phyloP scores from a whole-genome alignment of 2,329 filamentous ascomycete species.

The Ustilaginoidea virens region DNA sequence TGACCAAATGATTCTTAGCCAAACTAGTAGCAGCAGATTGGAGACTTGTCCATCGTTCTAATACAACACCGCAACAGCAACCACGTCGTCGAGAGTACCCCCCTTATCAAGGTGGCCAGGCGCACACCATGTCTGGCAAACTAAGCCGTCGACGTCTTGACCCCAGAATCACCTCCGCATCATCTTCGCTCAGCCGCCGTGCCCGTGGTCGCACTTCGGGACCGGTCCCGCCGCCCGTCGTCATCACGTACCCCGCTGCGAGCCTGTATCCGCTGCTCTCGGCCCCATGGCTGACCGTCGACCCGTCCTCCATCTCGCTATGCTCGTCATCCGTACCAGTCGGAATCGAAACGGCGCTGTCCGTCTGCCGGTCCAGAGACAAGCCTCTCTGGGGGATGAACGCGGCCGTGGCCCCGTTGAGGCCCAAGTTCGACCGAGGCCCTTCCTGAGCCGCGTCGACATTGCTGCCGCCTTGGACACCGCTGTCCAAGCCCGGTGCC shows the following conservation, averaged over 20 bases:
- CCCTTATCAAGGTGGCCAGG: not conserved
- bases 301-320: not conserved
- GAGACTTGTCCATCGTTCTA: too few species aligned
- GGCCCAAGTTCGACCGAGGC: too few species aligned
- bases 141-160: slow-evolving; percentile 1
- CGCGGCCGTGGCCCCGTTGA: slow-evolving; percentile 14
- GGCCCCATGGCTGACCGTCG: too few species aligned
- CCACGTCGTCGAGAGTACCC: too few species aligned
- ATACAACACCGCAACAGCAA: too few species aligned
- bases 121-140: slow-evolving; percentile 1
- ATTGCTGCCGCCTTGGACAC: too few species aligned
- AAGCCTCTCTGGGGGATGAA: slow-evolving; percentile 14
- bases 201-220: not conserved
- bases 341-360: not conserved
- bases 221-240: not conserved
- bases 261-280: too few species aligned
- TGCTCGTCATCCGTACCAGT: not conserved
- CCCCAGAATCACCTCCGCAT: not conserved
- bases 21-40: too few species aligned
- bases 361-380: not conserved
- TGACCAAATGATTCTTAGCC: too few species aligned
- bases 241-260: too few species aligned
- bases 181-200: not conserved
- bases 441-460: too few species aligned
- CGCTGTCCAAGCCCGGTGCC: too few species aligned